A percentile compares a stretch with the other conserved stretches of the same genome.
Conservation (phyloP, 169 alveolate genomes). For the Perkinsus marinus region DNA sequence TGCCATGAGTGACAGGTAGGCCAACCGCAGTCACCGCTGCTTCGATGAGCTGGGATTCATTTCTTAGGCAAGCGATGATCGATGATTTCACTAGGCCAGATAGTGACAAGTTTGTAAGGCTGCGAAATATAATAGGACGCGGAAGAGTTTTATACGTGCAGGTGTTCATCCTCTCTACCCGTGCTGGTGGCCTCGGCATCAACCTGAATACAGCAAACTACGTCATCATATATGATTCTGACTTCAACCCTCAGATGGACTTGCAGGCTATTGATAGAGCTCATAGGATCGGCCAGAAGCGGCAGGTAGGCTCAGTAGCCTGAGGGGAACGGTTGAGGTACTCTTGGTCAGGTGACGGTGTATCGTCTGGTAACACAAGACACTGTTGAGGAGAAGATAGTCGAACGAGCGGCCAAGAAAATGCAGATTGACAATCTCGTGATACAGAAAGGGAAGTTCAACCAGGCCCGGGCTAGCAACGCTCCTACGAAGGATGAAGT, state of each 20-base stretch:
- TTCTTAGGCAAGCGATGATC: conserved; percentile 9
- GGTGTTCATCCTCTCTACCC: conserved; percentile 69
- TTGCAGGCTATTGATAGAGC: conserved; percentile 97
- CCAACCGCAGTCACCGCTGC: too few species aligned
- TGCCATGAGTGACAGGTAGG: conserved; percentile 84
- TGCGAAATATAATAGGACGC: too few species aligned
- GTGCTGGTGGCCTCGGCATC: conserved; percentile 90
- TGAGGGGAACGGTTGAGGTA: conserved; percentile 90
- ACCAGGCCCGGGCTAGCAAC: conserved; percentile 1
- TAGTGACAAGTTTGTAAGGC: conserved; percentile 5
- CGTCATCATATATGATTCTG: conserved; percentile 96
- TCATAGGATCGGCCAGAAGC: conserved; percentile 79
- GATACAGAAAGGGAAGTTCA: conserved; percentile 46
- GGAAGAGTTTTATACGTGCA: not conserved
- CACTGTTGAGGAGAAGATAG: conserved; percentile 89
- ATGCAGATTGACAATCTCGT: conserved; percentile 87
- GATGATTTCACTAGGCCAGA: conserved; percentile 20
- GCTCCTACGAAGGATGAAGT: conserved; percentile 60
- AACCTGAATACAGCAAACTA: conserved; percentile 93
- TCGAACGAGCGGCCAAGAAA: conserved; percentile 88
- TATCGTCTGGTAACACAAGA: conserved; percentile 84
- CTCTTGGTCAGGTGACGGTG: conserved; percentile 70
- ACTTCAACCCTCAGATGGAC: conserved; percentile 98
- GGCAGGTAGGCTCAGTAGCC: conserved; percentile 68
- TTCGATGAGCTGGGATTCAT: conserved; percentile 66